Evolutionary conservation across 208 protist genomes (phyloP).

Genomic region (Trypanosoma brucei): DNA sequence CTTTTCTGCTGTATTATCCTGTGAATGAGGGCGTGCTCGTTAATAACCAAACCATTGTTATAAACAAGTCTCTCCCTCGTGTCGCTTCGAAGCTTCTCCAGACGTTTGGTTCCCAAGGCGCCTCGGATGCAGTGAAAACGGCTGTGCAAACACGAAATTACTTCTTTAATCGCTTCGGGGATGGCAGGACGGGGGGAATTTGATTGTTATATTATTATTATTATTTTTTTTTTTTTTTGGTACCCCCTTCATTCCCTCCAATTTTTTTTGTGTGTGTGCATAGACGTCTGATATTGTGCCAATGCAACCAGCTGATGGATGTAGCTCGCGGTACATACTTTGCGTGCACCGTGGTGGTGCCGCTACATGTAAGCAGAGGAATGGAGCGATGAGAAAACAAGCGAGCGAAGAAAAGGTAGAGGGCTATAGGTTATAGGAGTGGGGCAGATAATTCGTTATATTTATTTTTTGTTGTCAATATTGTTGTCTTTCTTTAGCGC

Average conservation of each 20-base stretch:
- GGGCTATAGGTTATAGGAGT: too few relatives aligned
- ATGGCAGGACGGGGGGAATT: constrained; percentile 8
- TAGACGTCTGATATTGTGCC: constrained; percentile 1
- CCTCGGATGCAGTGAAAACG: constrained; percentile 63
- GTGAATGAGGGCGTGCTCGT: constrained; percentile 82
- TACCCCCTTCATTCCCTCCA: neutral
- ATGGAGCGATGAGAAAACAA: too few relatives aligned
- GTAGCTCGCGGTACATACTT: too few relatives aligned
- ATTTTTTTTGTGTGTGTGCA: constrained; percentile 20
- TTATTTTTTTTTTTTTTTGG: constrained; percentile 7
- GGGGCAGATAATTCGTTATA: too few relatives aligned
- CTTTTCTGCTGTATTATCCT: constrained; percentile 83
- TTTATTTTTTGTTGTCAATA: too few relatives aligned
- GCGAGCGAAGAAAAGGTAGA: too few relatives aligned
- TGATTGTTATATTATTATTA: constrained; percentile 1
- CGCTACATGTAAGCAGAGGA: too few relatives aligned
- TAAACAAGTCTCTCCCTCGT: constrained; percentile 80
- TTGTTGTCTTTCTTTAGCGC: too few relatives aligned
- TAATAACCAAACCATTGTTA: constrained; percentile 74
- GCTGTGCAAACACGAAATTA: constrained; percentile 77
- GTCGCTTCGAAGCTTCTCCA: constrained; percentile 76
- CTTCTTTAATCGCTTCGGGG: constrained; percentile 54
- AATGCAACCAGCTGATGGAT: too few relatives aligned
- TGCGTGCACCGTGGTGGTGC: too few relatives aligned
- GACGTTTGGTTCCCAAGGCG: constrained; percentile 75